Evolutionary conservation across 164 flowering plant species (phyloP), one percentile per base, ranked within the genome.

Genomic region (Euptelea pleiosperma): DNA sequence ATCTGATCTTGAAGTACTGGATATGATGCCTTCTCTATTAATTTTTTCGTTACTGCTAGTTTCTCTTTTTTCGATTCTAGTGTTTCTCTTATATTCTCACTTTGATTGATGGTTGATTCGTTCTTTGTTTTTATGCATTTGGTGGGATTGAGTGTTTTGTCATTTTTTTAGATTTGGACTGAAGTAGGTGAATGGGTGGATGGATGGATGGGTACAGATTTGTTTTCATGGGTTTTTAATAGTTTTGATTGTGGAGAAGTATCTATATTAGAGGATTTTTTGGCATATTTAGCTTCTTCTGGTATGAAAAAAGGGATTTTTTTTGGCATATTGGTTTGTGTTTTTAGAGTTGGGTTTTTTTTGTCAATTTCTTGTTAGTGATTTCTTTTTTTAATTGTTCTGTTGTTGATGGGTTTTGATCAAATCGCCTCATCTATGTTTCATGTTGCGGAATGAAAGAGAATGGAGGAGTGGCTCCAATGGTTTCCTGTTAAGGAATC

Each of bases 1-100:
- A 58, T 58, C 62, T 14, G 53, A 58, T 45, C 62, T 35, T 14
- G 22, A 45, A 33, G 22, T 19, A 35, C 7, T 58, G 44, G 12
- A 19, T 33, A 34, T 1, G 4, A 19, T 31, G 10, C 37, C 1
- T 6, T 11, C 24, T 40, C 11, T 16, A 6, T 39, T 16, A 2
- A 40, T 3, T 7, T 37, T 14, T 1, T 15, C 11, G 8, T 40
- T 37, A 6, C 1, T 37, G 22, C 3, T 21, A 2, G 37, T n/a
- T 55, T n/a, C 30, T 22, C 35, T 15, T 25, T n/a, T 26, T n/a
- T 4, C 16, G 28, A 25, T 49, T n/a, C 21, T 30, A 1, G 36
- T 5, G 6, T 49, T 26, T n/a, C 9, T 30, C 21, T 30, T 11
- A 5, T 6, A 15, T n/a, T 6, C 29, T 30, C 21, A 3, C 1